phyloP scores from a whole-genome alignment of 164 flowering plant genomes.

The Vitis rotundifolia region DNA sequence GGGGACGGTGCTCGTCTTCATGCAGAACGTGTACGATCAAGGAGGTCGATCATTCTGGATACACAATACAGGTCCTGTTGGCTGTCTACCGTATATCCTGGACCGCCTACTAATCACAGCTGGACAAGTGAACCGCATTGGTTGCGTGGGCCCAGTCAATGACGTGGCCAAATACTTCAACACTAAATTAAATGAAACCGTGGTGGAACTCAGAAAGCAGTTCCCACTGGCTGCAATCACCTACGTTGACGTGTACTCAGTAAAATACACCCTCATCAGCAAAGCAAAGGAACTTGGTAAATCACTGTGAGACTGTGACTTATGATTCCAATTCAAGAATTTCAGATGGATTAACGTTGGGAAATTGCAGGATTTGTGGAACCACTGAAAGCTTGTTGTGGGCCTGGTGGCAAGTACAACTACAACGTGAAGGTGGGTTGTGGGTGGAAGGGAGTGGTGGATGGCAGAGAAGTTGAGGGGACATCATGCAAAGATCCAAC shows the following conservation, averaged over 20 bases:
- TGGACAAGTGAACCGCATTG: conserved; percentile 22
- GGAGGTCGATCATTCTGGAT: conserved; percentile 55
- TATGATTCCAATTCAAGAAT: background rate
- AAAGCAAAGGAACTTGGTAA: conserved; percentile 29
- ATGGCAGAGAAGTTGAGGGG: conserved; percentile 46
- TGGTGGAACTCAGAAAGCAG: conserved; percentile 27
- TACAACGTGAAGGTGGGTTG: conserved; percentile 55
- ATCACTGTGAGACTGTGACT: too few species aligned
- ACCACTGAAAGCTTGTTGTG: conserved; percentile 41
- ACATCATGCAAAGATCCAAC: conserved; percentile 64
- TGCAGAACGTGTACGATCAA: conserved; percentile 29
- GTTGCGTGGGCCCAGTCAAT: conserved; percentile 40
- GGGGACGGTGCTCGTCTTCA: too few species aligned
- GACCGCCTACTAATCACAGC: conserved; percentile 17
- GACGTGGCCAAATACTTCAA: conserved; percentile 41
- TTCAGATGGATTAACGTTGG: background rate
- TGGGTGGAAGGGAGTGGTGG: conserved; percentile 41
- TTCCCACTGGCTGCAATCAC: conserved; percentile 38
- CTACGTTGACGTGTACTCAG: conserved; percentile 45
- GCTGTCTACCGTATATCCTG: conserved; percentile 41
- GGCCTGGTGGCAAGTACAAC: conserved; percentile 85
- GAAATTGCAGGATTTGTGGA: conserved; percentile 31
- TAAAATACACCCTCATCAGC: conserved; percentile 31
- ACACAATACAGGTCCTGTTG: conserved; percentile 56
- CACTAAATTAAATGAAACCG: conserved; percentile 25